A percentile compares a stretch with the other conserved stretches of the same genome.
These are phyloP conservation scores for Cryomyces minteri DNA, from an alignment of 495 filamentous ascomycete genomes.

Conservation along the genomic window DNA sequence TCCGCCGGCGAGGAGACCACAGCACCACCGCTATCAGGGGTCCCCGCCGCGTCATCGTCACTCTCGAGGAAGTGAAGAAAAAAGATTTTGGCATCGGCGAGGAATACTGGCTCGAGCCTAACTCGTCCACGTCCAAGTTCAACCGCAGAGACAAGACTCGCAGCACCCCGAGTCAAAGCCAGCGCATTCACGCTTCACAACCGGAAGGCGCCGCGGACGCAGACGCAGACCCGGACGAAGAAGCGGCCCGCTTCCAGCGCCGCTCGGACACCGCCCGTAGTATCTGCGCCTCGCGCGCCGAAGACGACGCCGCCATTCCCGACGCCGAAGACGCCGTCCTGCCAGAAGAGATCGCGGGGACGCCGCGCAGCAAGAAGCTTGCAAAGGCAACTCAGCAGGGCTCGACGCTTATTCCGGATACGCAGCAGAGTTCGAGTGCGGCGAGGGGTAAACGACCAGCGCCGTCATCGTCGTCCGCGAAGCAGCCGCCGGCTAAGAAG, in stretches of 20 bases:
- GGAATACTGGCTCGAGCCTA: conserved; percentile 52
- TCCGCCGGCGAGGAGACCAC: conserved; percentile 41
- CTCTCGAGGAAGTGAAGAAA: conserved; percentile 57
- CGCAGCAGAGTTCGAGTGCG: conserved; percentile 3
- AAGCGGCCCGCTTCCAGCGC: neutral
- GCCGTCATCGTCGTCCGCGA: conserved; percentile 15
- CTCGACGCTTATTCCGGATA: conserved; percentile 8
- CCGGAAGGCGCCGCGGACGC: conserved; percentile 1
- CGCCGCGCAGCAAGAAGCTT: conserved; percentile 1
- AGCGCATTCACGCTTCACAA: conserved; percentile 1
- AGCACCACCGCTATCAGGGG: conserved; percentile 23
- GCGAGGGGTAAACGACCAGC: conserved; percentile 12
- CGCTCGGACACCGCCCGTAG: no score
- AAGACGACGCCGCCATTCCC: conserved; percentile 13
- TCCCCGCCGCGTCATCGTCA: conserved; percentile 47
- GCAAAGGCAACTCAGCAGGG: neutral
- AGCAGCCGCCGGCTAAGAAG: conserved; percentile 24
- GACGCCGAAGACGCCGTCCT: conserved; percentile 15
- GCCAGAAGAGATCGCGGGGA: conserved; percentile 11
- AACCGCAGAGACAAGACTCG: conserved; percentile 6
- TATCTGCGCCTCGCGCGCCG: neutral
- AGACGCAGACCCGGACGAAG: conserved; percentile 5
- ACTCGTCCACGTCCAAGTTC: conserved; percentile 16
- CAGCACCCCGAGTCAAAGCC: conserved; percentile 6
- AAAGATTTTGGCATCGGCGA: conserved; percentile 76